Evolutionary conservation across 2,329 filamentous ascomycete genomes (phyloP), one percentile per base, ranked within the genome.

Genomic region (Paracoccidioides lutzii): DNA sequence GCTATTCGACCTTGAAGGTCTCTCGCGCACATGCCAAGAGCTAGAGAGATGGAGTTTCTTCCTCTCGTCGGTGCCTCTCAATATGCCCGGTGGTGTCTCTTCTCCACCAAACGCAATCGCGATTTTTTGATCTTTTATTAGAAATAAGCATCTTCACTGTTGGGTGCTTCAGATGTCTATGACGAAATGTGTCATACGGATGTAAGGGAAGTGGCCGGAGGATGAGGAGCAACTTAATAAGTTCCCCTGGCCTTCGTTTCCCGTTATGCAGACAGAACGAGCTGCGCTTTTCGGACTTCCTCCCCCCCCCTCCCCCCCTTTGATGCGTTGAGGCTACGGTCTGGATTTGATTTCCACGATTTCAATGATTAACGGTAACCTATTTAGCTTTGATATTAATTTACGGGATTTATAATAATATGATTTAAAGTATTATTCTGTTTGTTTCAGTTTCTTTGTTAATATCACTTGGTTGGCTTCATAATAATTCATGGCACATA

Each of bases 1-100:
- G 59, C 66, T 76, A 12, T 75, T 75, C 58, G 71, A 77, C 60
- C 66, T 76, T 10, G 75, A 77, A 60, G 67, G 64, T 44, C 61
- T 76, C 53, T 67, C 71, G 12, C 61, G 64, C 37, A 63, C 61
- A 10, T 73, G 71, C 55, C 60, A 66, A 42, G 66, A 69, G 37
- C 63, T 68, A 15, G 64, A 69, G 10, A 65, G 75, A 12, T 78
- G 74, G 71, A 69, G 66, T 0, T 78, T 81, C 61, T 80, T 81
- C 59, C 64, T 81, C 3, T 67, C 75, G 0, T 77, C 73, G 4
- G 67, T 71, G 40, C 76, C 76, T 1, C 64, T 79, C 46, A 77
- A 78, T 53, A 74, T 76, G 65, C 73, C 73, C 1, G 75, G 75
- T 7, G 73, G 72, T 8, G 69, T 76, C 4, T 72, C 70, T 3